Evolutionary conservation across 2,329 filamentous ascomycete genomes (phyloP).

Genomic region (Dothistroma septosporum): DNA sequence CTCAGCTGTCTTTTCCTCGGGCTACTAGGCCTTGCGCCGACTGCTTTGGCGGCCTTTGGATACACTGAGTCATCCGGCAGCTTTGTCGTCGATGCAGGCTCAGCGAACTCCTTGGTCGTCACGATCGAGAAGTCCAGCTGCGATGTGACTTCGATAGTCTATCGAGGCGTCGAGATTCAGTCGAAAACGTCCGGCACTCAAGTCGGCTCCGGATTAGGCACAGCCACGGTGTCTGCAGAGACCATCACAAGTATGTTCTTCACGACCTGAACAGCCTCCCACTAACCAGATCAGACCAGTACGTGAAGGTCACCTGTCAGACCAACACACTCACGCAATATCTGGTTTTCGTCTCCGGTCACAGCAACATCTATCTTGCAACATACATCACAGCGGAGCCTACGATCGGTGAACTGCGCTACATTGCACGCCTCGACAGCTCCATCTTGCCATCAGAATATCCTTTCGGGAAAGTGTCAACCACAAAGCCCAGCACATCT

Average conservation of each 20-base stretch:
- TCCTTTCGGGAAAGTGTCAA: constrained; percentile 35
- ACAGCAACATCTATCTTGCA: constrained; percentile 18
- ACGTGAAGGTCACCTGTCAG: constrained; percentile 16
- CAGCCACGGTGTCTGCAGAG: constrained; percentile 12
- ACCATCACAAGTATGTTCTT: constrained; percentile 6
- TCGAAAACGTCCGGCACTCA: constrained; percentile 9
- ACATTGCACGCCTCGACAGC: constrained; percentile 16
- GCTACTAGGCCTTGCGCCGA: constrained; percentile 5
- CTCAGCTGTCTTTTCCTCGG: neutral
- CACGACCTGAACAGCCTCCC: neutral
- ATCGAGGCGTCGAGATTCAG: constrained; percentile 12
- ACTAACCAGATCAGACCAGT: constrained; percentile 5
- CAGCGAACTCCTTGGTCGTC: constrained; percentile 5
- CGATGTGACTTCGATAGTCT: constrained; percentile 15
- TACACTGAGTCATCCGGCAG: constrained; percentile 9
- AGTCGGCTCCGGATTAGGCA: constrained; percentile 15
- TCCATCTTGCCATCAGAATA: constrained; percentile 12
- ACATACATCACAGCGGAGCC: constrained; percentile 19
- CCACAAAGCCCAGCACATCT: constrained; percentile 48
- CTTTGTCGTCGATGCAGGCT: constrained; percentile 15
- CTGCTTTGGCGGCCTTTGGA: constrained; percentile 10
- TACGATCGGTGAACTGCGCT: constrained; percentile 14
- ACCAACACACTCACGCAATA: constrained; percentile 16
- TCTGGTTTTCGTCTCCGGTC: constrained; percentile 11
- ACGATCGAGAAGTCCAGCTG: constrained; percentile 16